Percentiles rank a stretch among this genome's conserved stretches.
These are phyloP conservation scores for Aureobasidium sp. DNA, from an alignment of 2,329 filamentous ascomycete genomes.

Conservation along the genomic window DNA sequence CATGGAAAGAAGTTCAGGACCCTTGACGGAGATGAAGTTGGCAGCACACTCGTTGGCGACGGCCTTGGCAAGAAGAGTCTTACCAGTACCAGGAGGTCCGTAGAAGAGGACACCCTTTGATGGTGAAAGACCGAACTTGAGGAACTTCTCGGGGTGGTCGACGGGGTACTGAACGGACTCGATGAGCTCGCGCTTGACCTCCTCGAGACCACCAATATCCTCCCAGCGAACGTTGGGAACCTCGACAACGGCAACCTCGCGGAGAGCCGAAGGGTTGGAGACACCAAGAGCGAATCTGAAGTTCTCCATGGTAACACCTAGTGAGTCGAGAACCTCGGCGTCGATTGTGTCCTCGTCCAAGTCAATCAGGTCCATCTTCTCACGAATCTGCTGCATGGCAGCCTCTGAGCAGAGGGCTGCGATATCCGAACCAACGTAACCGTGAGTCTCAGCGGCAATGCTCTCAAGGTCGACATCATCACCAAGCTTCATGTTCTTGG, in stretches of 20 bases:
- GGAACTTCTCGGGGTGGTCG: conserved; percentile 99
- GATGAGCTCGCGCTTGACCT: conserved; percentile 98
- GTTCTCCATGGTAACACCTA: conserved; percentile 99
- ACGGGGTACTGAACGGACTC: conserved; percentile 98
- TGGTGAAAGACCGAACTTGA: conserved; percentile 98
- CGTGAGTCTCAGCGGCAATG: conserved; percentile 95
- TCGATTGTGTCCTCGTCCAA: conserved; percentile 98
- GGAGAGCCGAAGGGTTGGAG: conserved; percentile 96
- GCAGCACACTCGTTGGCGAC: conserved; percentile 98
- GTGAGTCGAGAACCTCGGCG: conserved; percentile 93
- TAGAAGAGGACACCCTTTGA: conserved; percentile 99
- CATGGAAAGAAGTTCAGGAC: conserved; percentile 96
- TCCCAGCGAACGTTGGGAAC: conserved; percentile 99
- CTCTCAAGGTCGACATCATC: conserved; percentile 96
- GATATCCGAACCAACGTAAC: conserved; percentile 97
- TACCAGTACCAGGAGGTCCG: conserved; percentile 98
- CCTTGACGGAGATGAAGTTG: conserved; percentile 99
- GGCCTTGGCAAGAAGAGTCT: conserved; percentile 98
- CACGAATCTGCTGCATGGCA: conserved; percentile 99
- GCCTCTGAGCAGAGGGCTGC: conserved; percentile 97
- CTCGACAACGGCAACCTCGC: conserved; percentile 97
- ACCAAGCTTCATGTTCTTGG: conserved; percentile 99
- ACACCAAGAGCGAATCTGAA: conserved; percentile 98
- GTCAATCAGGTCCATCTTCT: conserved; percentile 99
- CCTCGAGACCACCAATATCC: conserved; percentile 96